Base-by-base conservation (phyloP, 768 basidiomycete genomes). In the Mycena galericulata region DNA sequence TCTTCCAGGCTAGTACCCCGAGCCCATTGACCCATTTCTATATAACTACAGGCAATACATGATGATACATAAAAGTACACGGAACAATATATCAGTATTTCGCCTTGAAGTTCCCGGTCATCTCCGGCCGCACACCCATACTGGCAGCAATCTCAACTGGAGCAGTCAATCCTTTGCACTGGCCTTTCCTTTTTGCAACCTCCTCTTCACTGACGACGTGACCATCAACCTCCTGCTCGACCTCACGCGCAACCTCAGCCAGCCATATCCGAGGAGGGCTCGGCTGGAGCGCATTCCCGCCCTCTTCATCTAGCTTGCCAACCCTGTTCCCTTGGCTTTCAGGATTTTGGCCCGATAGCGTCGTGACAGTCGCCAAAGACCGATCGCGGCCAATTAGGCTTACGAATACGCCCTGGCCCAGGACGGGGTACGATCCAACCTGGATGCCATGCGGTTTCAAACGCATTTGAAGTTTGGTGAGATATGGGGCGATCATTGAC, bases 401-500 rank as follows among this genome's bases (percentile, higher is more conserved):
- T 34, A 94, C 91, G 58, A 89, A 91, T 3, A 93, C 92, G 30
- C 91, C 91, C 63, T 84, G 83, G 65, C 85, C 82, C 26, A 90
- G 77, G 30, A 88, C 83, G 30, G 91, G 90, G 79, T 93, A 95
- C 34, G 91, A 93, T 45, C 96, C 92, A 22, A 97, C 87, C 76
- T 93, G 90, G 53, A 99, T 89, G 14, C 90, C 92, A 53, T 94
- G 92, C 3, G 85, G 80, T 74, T 86, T 88, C 3, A 95, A 87
- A 55, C 93, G 89, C 41, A 86, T 85, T 75, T 94, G 92, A 1
- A 99, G 85, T 12, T 86, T 81, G 1, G 94, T 92, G 27, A 98
- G 85, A 79, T 91, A 98, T 0, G 97, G 96, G 18, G 97, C 87
- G 50, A 88, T 88, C 76, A 89, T 88, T 1, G 93, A 94, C 82